Evolutionary conservation across 1,284 basidiomycete species (phyloP), one percentile per base, ranked within the genome.

Genomic region (Gymnopus androsaceus): DNA sequence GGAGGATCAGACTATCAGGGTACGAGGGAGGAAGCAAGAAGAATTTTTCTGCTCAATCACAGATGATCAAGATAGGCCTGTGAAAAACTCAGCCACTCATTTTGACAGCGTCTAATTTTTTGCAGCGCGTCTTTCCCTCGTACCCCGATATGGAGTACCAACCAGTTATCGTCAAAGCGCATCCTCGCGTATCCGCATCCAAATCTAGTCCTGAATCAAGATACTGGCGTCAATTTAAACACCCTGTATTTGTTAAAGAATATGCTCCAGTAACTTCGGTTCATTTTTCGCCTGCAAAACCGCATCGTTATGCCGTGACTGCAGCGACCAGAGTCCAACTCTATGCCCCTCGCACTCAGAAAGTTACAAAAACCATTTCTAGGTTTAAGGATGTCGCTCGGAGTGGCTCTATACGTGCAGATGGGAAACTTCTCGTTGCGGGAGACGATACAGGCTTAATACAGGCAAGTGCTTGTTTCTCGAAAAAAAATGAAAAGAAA

Each of bases 331-430:
- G 95, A 58, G 88, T 99, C 1, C 92, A 99, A 72, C 92, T 99
- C 68, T 98, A 98, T 73, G 94, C 94, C 15, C 94, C 95, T 31
- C 87, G 92, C 58, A 98, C 95, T 7, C 93, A 95, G 71, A 94
- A 95, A 70, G 87, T 98, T 38, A 91, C 89, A 15, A 99, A 99
- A 78, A 97, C 94, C 0, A 95, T 99, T 59, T 91, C 94, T 27
- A 79, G 97, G 31, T 99, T 99, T 77, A 97, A 97, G 72, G 96
- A 98, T 67, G 90, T 96, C 30, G 95, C 95, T 1, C 80, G 95
- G 57, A 90, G 90, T 63, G 95, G 88, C 12, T 82, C 84, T 65
- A 94, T 98, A 58, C 83, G 97, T 53, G 83, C 82, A 51, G 97
- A 99, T 72, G 97, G 96, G 25, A 97, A 96, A 69, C 82, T 99